Percentiles rank a stretch among this genome's conserved stretches.
These are phyloP conservation scores for Coniella lustricola DNA, from an alignment of 2,329 filamentous ascomycete genomes.

Conservation along the genomic window DNA sequence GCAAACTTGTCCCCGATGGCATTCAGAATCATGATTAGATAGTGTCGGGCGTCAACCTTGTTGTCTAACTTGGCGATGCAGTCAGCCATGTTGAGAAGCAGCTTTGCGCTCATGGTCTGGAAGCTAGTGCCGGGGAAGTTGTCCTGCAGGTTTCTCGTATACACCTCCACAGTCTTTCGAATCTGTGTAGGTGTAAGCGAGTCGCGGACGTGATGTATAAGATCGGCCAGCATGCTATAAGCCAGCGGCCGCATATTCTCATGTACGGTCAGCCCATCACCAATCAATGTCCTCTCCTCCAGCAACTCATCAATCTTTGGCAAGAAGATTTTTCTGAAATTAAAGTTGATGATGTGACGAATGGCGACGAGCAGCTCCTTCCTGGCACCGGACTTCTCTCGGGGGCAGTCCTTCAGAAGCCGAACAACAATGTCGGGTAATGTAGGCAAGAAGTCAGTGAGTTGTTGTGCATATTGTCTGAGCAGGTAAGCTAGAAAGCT, in stretches of 20 bases:
- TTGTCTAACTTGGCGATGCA: conserved; percentile 91
- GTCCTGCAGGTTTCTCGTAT: conserved; percentile 92
- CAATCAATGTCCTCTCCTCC: conserved; percentile 89
- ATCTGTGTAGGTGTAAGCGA: conserved; percentile 87
- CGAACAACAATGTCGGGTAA: conserved; percentile 87
- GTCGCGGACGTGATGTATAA: conserved; percentile 95
- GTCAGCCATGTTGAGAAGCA: conserved; percentile 95
- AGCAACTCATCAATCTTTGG: conserved; percentile 91
- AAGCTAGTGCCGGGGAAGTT: conserved; percentile 97
- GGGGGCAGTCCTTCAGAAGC: conserved; percentile 84
- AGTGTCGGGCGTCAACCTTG: conserved; percentile 90
- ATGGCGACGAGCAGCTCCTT: conserved; percentile 97
- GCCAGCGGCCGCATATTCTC: conserved; percentile 93
- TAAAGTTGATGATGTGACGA: conserved; percentile 98
- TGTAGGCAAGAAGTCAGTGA: conserved; percentile 79
- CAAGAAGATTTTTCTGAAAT: conserved; percentile 91
- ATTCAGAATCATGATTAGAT: conserved; percentile 93
- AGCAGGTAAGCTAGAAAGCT: conserved; percentile 93
- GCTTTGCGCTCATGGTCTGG: conserved; percentile 98
- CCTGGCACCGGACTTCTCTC: conserved; percentile 86
- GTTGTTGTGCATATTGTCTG: conserved; percentile 76
- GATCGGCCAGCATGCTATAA: conserved; percentile 96
- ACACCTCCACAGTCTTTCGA: conserved; percentile 90
- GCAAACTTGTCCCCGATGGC: conserved; percentile 98
- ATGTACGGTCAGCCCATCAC: conserved; percentile 92